Evolutionary conservation across 2,329 filamentous ascomycete genomes (phyloP).

Genomic region (Coniochaeta prunicola): DNA sequence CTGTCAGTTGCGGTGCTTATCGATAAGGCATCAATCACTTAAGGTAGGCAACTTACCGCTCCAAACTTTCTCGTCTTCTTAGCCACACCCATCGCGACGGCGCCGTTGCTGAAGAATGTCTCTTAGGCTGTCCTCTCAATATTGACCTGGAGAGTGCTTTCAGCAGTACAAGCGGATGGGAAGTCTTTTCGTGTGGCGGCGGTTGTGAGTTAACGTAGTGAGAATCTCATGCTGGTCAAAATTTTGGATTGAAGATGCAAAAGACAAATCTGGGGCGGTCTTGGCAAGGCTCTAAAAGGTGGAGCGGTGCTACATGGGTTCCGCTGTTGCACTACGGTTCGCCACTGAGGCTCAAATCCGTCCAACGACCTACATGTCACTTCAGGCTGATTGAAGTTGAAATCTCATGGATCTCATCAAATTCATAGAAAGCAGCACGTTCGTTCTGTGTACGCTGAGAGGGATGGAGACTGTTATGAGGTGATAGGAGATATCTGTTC

Average conservation of each 20-base stretch:
- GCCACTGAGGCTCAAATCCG: background rate
- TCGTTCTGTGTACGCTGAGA: background rate
- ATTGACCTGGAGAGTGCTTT: too few relatives aligned
- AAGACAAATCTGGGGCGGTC: background rate
- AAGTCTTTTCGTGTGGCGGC: background rate
- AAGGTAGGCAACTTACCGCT: constrained; percentile 15
- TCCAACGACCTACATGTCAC: background rate
- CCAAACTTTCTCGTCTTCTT: constrained; percentile 94
- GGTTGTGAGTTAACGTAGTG: background rate
- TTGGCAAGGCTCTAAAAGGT: background rate
- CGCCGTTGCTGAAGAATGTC: background rate
- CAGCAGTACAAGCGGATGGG: background rate
- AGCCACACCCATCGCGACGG: constrained; percentile 66
- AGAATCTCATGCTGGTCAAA: background rate
- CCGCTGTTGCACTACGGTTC: background rate
- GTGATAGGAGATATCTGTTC: background rate
- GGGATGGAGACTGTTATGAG: background rate
- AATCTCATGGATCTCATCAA: background rate
- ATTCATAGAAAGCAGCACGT: background rate
- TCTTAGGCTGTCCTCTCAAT: background rate
- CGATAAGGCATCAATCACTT: constrained; percentile 14
- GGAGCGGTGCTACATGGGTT: background rate
- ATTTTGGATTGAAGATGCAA: background rate
- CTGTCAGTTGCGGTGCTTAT: constrained; percentile 17
- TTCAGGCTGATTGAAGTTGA: background rate